Evolutionary conservation across 345 rosid species (phyloP).

Genomic region (Ceriops decandra): DNA sequence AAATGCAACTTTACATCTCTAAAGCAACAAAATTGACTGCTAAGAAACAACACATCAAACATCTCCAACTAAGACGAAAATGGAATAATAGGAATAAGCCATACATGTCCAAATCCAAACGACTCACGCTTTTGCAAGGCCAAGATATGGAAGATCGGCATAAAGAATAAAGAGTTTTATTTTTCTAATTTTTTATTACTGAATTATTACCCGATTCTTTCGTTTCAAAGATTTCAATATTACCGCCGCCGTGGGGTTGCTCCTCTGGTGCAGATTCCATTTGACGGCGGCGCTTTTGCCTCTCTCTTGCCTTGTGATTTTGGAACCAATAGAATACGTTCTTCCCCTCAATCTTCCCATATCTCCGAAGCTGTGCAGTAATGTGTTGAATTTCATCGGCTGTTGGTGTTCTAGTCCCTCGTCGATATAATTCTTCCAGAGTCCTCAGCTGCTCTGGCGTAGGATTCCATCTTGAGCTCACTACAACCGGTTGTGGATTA

Average conservation of each 20-base stretch:
- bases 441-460: constrained; percentile 82
- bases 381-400: constrained; percentile 91
- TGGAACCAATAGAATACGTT: constrained; percentile 98
- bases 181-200: neutral
- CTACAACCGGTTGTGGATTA: constrained; percentile 55
- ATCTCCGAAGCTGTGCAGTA: constrained; percentile 74
- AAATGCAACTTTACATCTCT: constrained; percentile 36
- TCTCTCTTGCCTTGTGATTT: constrained; percentile 92
- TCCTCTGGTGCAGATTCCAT: constrained; percentile 47
- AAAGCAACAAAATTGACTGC: constrained; percentile 25
- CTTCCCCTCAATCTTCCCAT: constrained; percentile 95
- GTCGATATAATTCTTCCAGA: constrained; percentile 75
- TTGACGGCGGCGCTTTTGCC: constrained; percentile 80
- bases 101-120: constrained; percentile 14
- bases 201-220: constrained; percentile 44
- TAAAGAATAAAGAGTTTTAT: neutral
- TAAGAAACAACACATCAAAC: constrained; percentile 8
- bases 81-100: constrained; percentile 9
- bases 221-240: constrained; percentile 42
- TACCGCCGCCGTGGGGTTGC: constrained; percentile 16
- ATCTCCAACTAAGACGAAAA: constrained; percentile 18
- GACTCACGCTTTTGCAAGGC: neutral
- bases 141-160: neutral
- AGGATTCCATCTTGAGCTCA: constrained; percentile 94
- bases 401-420: constrained; percentile 87